These are phyloP conservation scores for Chaetomiaceae sp. DNA, from an alignment of 2,329 filamentous ascomycete species.

Conservation along the genomic window DNA sequence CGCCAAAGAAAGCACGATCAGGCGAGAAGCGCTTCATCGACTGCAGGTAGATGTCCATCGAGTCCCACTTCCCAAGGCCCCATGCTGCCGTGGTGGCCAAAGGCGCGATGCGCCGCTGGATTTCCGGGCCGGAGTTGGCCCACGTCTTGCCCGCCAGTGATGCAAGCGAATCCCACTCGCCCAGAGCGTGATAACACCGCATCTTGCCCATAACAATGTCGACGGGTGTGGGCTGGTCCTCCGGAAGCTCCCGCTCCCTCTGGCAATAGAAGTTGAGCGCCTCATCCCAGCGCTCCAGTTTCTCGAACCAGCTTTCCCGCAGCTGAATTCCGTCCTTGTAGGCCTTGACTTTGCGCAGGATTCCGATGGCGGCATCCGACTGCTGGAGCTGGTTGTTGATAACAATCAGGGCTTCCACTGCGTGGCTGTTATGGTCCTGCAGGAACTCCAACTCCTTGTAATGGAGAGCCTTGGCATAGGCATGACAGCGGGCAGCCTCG, in stretches of 20 bases:
- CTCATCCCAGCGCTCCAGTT: slow-evolving; percentile 96
- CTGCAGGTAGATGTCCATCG: slow-evolving; percentile 94
- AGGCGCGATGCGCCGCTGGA: slow-evolving; percentile 86
- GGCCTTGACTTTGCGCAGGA: slow-evolving; percentile 88
- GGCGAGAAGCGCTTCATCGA: slow-evolving; percentile 93
- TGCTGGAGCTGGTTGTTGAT: slow-evolving; percentile 99
- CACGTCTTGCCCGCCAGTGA: slow-evolving; percentile 88
- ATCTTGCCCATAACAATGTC: slow-evolving; percentile 99
- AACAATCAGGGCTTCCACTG: slow-evolving; percentile 94
- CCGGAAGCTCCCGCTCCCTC: slow-evolving; percentile 66
- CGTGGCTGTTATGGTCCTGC: slow-evolving; percentile 91
- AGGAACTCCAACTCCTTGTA: slow-evolving; percentile 99
- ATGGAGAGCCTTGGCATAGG: slow-evolving; percentile 94
- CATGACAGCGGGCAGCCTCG: slow-evolving; percentile 94
- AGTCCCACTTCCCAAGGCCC: slow-evolving; percentile 94
- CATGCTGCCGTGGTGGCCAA: slow-evolving; percentile 93
- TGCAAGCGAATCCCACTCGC: slow-evolving; percentile 94
- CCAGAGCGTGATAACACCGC: slow-evolving; percentile 93
- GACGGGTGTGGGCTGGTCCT: slow-evolving; percentile 60
- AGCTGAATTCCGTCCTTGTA: slow-evolving; percentile 92
- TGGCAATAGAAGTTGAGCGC: slow-evolving; percentile 87
- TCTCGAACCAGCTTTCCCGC: slow-evolving; percentile 98
- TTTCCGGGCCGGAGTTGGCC: slow-evolving; percentile 81
- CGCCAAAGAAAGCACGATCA: slow-evolving; percentile 95
- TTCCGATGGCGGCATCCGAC: slow-evolving; percentile 96